Conservation (phyloP, 2,329 filamentous ascomycete genomes). For the Penicillium vulpinum region DNA sequence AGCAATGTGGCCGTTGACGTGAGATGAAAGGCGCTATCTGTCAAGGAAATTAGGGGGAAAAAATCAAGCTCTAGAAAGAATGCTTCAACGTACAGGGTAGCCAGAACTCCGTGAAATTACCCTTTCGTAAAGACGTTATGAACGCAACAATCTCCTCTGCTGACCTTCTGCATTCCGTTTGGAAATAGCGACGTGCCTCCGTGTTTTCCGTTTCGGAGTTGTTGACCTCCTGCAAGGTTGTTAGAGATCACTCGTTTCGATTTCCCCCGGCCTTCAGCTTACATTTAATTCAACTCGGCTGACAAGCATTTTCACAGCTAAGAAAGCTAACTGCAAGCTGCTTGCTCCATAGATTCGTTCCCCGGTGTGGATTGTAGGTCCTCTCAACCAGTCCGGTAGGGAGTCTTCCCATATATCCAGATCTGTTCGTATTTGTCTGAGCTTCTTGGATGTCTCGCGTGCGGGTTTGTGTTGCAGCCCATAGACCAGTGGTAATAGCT, state of each 20-base stretch:
- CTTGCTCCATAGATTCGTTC: constrained; percentile 44
- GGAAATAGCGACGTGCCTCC: constrained; percentile 52
- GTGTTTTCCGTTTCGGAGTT: constrained; percentile 45
- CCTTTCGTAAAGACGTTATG: constrained; percentile 47
- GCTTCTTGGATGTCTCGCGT: constrained; percentile 47
- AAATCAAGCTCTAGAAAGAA: not conserved
- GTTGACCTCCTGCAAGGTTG: constrained; percentile 41
- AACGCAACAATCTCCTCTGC: constrained; percentile 53
- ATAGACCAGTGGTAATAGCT: constrained; percentile 49
- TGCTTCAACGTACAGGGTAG: constrained; percentile 42
- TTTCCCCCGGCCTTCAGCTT: constrained; percentile 14
- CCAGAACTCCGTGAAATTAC: constrained; percentile 56
- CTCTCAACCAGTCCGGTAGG: constrained; percentile 45
- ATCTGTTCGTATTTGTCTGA: constrained; percentile 48
- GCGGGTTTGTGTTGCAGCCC: constrained; percentile 45
- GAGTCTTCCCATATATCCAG: constrained; percentile 49
- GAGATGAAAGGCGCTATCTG: constrained; percentile 54
- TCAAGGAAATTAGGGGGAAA: constrained; percentile 13
- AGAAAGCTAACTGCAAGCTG: constrained; percentile 47
- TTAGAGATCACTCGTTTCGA: constrained; percentile 2
- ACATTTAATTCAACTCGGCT: constrained; percentile 50
- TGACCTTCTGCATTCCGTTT: constrained; percentile 46
- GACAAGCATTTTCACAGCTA: constrained; percentile 50
- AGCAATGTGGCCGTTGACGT: constrained; percentile 56
- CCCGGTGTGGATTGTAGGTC: constrained; percentile 33